Conservation (phyloP, 192 early-diverging fungal genomes). For the Thamnidium elegans region DNA sequence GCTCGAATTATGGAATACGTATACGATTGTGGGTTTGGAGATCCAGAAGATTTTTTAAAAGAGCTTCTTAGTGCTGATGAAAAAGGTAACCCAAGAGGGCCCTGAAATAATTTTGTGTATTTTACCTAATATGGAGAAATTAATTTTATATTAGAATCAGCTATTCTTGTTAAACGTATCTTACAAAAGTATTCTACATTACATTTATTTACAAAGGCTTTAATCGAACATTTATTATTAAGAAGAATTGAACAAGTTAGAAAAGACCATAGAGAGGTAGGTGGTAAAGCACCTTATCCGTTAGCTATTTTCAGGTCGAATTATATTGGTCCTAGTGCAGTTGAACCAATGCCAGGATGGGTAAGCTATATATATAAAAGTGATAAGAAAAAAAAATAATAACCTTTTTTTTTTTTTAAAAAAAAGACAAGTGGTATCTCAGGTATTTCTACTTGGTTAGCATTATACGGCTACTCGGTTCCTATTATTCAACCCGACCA, state of each 20-base stretch:
- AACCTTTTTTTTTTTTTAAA: neutral
- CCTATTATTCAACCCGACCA: slow-evolving; percentile 26
- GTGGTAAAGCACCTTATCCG: slow-evolving; percentile 32
- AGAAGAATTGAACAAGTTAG: slow-evolving; percentile 30
- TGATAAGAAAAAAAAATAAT: neutral
- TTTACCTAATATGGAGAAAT: slow-evolving; percentile 9
- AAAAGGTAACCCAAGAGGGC: slow-evolving; percentile 8
- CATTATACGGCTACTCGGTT: slow-evolving; percentile 20
- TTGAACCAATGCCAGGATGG: slow-evolving; percentile 32
- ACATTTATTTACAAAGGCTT: slow-evolving; percentile 45
- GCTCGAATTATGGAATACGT: slow-evolving; percentile 23
- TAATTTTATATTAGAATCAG: slow-evolving; percentile 10
- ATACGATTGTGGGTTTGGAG: slow-evolving; percentile 25
- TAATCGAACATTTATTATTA: slow-evolving; percentile 44
- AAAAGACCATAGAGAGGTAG: slow-evolving; percentile 22
- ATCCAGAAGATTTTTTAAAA: slow-evolving; percentile 29
- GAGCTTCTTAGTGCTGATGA: slow-evolving; percentile 16
- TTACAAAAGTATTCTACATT: slow-evolving; percentile 41
- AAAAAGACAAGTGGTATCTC: slow-evolving; percentile 24
- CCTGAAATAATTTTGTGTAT: neutral
- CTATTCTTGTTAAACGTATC: slow-evolving; percentile 16
- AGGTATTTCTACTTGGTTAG: slow-evolving; percentile 22
- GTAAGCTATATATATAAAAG: slow-evolving; percentile 1
- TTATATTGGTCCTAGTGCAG: slow-evolving; percentile 23
- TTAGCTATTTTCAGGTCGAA: slow-evolving; percentile 30